Evolutionary conservation across 148 eudicot genomes (phyloP), one percentile per base, ranked within the genome.

Genomic region (Cornus suecica): DNA sequence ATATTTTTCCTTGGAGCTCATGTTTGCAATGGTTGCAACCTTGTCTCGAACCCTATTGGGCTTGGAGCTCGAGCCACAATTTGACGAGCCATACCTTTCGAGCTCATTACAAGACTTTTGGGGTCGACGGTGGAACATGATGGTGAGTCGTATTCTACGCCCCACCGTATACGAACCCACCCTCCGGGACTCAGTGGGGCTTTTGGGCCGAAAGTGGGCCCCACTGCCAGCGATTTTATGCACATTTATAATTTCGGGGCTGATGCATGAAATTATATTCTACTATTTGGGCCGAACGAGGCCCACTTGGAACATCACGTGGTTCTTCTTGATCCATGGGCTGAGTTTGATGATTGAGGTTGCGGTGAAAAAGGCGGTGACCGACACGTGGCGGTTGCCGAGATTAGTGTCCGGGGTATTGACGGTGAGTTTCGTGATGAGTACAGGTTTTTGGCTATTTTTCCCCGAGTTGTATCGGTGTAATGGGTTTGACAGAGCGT

Each of bases 61-160:
- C 10, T 24, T 85, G 2, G 84, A 87, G 34, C 58, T 89, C 42
- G 89, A 84, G 72, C 82, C 90, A 23, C 93, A 77, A 65, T 89
- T 89, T 54, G 66, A 89, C 62, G 87, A 89, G 64, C 93, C 93
- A 4, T 81, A 84, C 26, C 75, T 87, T 24, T 75, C 90, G 10
- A 74, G 86, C 4, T 89, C 93, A 1, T 75, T 89, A 2, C 90
- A 87, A 71, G 90, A 89, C 56, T 89, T 89, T 16, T 89, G 93
- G 90, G 90, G 93, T 1, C 71, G 71, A n/a, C 82, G 93, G 76
- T 89, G 93, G 93, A 89, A 89, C 58, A 66, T 87, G 0, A 83
- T 83, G 87, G 90, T 85, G 6, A 71, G 86, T 25, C 56, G 83
- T 34, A 80, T 85, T 23, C 74, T 89, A 4, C 82, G 84, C 15